Percentiles rank a stretch among this genome's conserved stretches.
These are phyloP conservation scores for Cyclotella choctawhatcheeana DNA, from an alignment of 108 stramenopile genomes.

Conservation along the genomic window DNA sequence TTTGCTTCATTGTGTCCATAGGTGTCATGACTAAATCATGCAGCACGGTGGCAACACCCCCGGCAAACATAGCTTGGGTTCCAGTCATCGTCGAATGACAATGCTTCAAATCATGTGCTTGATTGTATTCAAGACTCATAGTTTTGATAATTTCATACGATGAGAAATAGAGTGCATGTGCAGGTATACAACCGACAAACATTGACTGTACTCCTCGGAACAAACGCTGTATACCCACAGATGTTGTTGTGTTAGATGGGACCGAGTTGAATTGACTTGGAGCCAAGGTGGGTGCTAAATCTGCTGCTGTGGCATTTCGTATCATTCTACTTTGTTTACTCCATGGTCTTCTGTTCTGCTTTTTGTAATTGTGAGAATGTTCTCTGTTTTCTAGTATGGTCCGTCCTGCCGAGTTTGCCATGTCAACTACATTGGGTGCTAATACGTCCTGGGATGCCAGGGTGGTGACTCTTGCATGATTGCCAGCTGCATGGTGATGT, in stretches of 20 bases:
- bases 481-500: slow-evolving; percentile 2
- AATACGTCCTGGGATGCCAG: background rate
- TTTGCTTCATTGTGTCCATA: slow-evolving; percentile 98
- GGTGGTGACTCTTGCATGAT: slow-evolving; percentile 6
- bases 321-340: slow-evolving; percentile 15
- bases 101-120: background rate
- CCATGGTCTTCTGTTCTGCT: slow-evolving; percentile 25
- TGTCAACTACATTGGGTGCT: slow-evolving; percentile 38
- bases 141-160: slow-evolving; percentile 90
- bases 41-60: slow-evolving; percentile 85
- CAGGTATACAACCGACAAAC: slow-evolving; percentile 95
- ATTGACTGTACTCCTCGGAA: slow-evolving; percentile 98
- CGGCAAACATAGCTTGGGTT: slow-evolving; percentile 70
- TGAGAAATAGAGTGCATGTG: slow-evolving; percentile 97
- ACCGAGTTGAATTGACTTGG: slow-evolving; percentile 11
- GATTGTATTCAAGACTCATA: slow-evolving; percentile 22
- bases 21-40: slow-evolving; percentile 98
- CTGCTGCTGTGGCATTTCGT: slow-evolving; percentile 15
- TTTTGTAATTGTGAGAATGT: background rate
- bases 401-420: slow-evolving; percentile 1
- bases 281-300: slow-evolving; percentile 9
- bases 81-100: slow-evolving; percentile 19
- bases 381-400: background rate
- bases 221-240: slow-evolving; percentile 62
- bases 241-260: background rate